Percentiles rank a stretch among this genome's conserved stretches.
Evolutionary conservation across 768 basidiomycete genomes (phyloP).

Genomic region (Hortiboletus campestris): DNA sequence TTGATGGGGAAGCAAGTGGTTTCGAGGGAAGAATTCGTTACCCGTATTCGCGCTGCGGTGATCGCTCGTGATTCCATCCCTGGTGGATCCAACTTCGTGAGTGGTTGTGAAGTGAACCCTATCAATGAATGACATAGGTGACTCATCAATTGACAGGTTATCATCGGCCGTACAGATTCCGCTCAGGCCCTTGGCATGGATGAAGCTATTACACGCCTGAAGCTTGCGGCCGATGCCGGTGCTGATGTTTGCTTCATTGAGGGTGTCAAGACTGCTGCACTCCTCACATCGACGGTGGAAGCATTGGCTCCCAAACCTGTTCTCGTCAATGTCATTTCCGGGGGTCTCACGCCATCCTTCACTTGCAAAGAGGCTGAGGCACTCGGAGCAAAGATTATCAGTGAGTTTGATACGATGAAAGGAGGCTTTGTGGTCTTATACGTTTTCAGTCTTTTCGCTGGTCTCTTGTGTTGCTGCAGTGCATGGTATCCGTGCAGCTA

Average conservation of each 20-base stretch:
- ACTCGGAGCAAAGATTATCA: conserved; percentile 75
- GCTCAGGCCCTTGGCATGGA: conserved; percentile 80
- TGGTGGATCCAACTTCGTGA: conserved; percentile 70
- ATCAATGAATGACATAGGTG: neutral
- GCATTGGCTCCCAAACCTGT: conserved; percentile 74
- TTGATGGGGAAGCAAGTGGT: conserved; percentile 81
- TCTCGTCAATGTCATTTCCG: conserved; percentile 78
- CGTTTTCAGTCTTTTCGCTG: conserved; percentile 61
- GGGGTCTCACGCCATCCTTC: conserved; percentile 74
- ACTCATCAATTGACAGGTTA: conserved; percentile 41
- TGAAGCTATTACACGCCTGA: conserved; percentile 62
- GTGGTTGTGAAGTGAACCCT: conserved; percentile 3
- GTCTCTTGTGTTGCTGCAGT: conserved; percentile 76
- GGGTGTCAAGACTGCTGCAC: conserved; percentile 67
- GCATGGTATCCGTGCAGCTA: conserved; percentile 75
- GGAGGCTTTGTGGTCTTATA: neutral
- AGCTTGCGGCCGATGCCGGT: conserved; percentile 69
- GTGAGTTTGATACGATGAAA: conserved; percentile 39
- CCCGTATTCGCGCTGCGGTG: conserved; percentile 74
- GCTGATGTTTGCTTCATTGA: conserved; percentile 84
- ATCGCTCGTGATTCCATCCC: conserved; percentile 74
- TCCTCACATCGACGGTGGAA: conserved; percentile 60
- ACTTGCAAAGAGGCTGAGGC: conserved; percentile 66
- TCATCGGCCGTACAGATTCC: conserved; percentile 76
- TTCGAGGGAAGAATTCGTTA: conserved; percentile 71